Evolutionary conservation across 176 grass and related monocot genomes (phyloP).

Genomic region (Musa troglodytarum): DNA sequence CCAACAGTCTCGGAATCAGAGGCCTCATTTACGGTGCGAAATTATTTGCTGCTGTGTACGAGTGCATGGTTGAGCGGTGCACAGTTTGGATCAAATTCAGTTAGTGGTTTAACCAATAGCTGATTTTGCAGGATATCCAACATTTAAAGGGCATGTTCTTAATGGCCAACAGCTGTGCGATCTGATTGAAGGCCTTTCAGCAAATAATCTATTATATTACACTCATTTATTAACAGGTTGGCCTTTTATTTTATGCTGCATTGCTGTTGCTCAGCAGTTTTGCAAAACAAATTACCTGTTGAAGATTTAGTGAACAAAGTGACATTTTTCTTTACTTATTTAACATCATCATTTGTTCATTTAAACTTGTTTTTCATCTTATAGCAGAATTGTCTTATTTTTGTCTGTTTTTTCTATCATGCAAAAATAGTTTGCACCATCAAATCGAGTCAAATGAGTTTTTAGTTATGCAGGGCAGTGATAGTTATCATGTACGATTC

Average conservation of each 20-base stretch:
- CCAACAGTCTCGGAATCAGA: slow-evolving; percentile 20
- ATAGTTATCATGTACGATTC: too few species aligned
- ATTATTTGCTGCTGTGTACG: slow-evolving; percentile 14
- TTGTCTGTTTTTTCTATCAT: not conserved
- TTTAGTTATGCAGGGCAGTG: too few species aligned
- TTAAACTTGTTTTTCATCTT: not conserved
- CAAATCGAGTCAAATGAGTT: too few species aligned
- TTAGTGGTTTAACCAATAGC: not conserved
- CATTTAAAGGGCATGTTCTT: slow-evolving; percentile 85
- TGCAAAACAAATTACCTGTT: too few species aligned
- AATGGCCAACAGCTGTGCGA: slow-evolving; percentile 67
- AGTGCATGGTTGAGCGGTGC: not conserved
- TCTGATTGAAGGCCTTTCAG: slow-evolving; percentile 68
- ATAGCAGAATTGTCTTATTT: not conserved
- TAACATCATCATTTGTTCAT: not conserved
- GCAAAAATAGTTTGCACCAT: too few species aligned
- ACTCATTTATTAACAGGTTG: slow-evolving; percentile 94
- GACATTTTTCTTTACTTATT: not conserved
- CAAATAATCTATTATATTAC: slow-evolving; percentile 74
- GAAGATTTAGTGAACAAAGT: too few species aligned
- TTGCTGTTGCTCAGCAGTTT: not conserved
- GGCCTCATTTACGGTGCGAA: slow-evolving; percentile 7
- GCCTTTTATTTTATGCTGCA: slow-evolving; percentile 1
- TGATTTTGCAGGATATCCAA: slow-evolving; percentile 66
- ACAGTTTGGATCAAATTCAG: not conserved